Evolutionary conservation across 1,284 basidiomycete genomes (phyloP).

Genomic region (Naganishia liquefaciens): DNA sequence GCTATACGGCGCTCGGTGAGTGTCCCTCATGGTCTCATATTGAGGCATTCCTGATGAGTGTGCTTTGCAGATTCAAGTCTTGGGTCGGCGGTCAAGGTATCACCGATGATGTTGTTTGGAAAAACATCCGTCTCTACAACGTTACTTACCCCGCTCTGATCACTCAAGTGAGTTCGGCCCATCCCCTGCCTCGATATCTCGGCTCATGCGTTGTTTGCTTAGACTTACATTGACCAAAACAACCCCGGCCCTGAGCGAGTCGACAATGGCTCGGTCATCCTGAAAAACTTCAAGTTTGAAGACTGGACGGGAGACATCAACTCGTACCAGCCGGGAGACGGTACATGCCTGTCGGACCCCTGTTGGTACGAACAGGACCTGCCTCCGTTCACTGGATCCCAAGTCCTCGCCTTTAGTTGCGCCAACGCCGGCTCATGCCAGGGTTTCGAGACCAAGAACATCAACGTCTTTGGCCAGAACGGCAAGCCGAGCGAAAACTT

Average conservation of each 20-base stretch:
- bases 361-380: constrained; percentile 48
- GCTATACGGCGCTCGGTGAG: constrained; percentile 55
- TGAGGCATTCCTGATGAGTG: neutral
- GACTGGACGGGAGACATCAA: constrained; percentile 57
- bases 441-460: constrained; percentile 36
- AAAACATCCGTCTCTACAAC: constrained; percentile 50
- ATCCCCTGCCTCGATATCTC: neutral
- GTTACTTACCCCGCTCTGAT: constrained; percentile 58
- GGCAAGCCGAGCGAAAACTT: constrained; percentile 27
- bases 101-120: constrained; percentile 57
- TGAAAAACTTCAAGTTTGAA: constrained; percentile 38
- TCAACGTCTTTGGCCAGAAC: constrained; percentile 38
- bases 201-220: neutral
- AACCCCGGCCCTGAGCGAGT: constrained; percentile 33
- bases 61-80: constrained; percentile 49
- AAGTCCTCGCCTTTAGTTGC: constrained; percentile 47
- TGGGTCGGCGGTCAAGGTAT: constrained; percentile 58
- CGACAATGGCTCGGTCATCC: constrained; percentile 38
- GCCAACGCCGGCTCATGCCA: constrained; percentile 36
- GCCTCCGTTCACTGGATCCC: constrained; percentile 40
- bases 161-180: constrained; percentile 48
- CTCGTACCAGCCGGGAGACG: constrained; percentile 46
- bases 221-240: constrained; percentile 50
- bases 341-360: constrained; percentile 44
- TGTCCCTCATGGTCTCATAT: no score